These are phyloP conservation scores for Carex scoparia DNA, from an alignment of 176 grass and related monocot species.

Conservation along the genomic window DNA sequence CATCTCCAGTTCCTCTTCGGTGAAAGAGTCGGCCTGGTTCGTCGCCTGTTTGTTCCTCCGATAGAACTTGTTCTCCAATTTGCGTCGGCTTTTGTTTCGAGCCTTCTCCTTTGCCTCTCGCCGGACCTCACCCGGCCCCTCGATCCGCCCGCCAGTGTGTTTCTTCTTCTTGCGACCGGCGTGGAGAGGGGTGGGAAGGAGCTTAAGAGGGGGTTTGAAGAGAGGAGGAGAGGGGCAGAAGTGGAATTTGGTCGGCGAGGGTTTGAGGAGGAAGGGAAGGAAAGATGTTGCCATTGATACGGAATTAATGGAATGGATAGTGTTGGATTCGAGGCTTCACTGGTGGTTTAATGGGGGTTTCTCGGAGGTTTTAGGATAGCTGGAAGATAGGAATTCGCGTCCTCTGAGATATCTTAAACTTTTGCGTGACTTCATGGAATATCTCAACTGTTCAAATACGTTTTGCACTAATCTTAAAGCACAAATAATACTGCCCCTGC, in stretches of 20 bases:
- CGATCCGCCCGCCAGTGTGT: conserved; percentile 50
- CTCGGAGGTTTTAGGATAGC: not conserved
- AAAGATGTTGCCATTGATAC: conserved; percentile 2
- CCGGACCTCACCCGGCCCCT: conserved; percentile 63
- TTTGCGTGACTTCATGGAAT: no score
- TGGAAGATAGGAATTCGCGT: not conserved
- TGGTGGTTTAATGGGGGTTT: not conserved
- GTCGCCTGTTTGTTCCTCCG: conserved; percentile 47
- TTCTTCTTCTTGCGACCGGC: conserved; percentile 87
- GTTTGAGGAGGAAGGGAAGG: conserved; percentile 34
- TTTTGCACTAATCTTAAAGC: no score
- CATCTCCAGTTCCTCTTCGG: conserved; percentile 77
- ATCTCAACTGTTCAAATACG: no score
- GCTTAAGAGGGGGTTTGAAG: conserved; percentile 16
- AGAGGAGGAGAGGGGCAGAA: not conserved
- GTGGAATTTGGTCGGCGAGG: not conserved
- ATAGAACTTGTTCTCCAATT: conserved; percentile 83
- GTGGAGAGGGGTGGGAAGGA: conserved; percentile 29
- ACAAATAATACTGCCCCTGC: no score
- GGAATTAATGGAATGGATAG: not conserved
- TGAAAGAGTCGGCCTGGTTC: conserved; percentile 62
- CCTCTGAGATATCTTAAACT: no score
- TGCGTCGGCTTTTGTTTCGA: conserved; percentile 53
- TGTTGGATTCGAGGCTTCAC: not conserved
- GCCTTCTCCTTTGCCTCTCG: conserved; percentile 67